phyloP scores from a whole-genome alignment of 768 basidiomycete species.

The Lactifluus piperatus region DNA sequence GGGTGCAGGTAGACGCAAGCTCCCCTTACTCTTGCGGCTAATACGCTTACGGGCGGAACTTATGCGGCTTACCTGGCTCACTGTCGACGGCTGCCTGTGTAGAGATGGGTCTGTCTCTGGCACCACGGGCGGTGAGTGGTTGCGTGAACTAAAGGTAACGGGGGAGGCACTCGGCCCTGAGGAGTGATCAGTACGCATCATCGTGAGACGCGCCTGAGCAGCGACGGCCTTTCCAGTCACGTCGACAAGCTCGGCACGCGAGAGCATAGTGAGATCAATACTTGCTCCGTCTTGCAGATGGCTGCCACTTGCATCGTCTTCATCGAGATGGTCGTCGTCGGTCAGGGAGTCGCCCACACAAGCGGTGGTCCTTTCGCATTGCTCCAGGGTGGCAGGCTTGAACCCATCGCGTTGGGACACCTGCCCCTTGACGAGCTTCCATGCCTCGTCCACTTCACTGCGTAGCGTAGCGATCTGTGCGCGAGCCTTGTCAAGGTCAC shows the following conservation, averaged over 20 bases:
- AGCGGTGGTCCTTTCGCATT: conserved; percentile 1
- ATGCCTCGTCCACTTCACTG: conserved; percentile 70
- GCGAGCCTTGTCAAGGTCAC: conserved; percentile 44
- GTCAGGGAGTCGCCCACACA: conserved; percentile 9
- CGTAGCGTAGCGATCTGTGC: conserved; percentile 46
- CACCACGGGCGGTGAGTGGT: neutral
- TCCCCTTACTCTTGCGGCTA: conserved; percentile 53
- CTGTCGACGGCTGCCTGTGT: neutral
- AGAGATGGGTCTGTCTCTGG: neutral
- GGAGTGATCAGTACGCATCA: neutral
- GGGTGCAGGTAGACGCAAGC: conserved; percentile 45
- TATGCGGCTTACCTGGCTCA: conserved; percentile 36
- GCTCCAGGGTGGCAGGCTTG: conserved; percentile 29
- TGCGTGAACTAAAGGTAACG: neutral
- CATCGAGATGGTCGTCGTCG: conserved; percentile 17
- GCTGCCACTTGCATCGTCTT: conserved; percentile 12
- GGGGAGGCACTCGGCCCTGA: neutral
- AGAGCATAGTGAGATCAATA: conserved; percentile 6
- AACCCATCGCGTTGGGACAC: conserved; percentile 64
- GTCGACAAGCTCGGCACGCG: conserved; percentile 18
- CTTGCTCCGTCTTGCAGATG: conserved; percentile 3
- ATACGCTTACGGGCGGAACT: conserved; percentile 60
- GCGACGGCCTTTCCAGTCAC: conserved; percentile 15
- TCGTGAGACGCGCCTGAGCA: conserved; percentile 13
- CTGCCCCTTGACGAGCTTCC: conserved; percentile 67